phyloP scores from a whole-genome alignment of 108 stramenopile genomes.

The Nitzschia putrida region DNA sequence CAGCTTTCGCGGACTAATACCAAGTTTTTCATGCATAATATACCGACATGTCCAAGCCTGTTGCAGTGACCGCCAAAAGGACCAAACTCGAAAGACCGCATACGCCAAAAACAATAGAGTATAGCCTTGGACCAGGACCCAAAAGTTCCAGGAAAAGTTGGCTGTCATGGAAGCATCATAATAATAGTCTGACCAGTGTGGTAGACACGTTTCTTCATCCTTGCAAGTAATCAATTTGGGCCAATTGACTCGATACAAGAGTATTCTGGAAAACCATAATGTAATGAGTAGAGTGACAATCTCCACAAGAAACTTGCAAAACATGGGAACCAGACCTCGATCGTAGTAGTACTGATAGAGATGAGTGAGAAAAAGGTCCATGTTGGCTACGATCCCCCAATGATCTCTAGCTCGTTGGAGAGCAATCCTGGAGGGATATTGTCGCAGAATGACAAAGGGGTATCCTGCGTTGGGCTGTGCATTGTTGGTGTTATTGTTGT shows the following conservation, averaged over 20 bases:
- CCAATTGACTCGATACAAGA: conserved; percentile 92
- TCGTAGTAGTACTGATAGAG: conserved; percentile 91
- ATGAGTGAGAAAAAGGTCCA: conserved; percentile 83
- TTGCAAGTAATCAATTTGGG: conserved; percentile 64
- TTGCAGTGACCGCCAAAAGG: conserved; percentile 53
- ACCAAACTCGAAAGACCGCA: conserved; percentile 60
- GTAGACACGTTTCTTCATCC: conserved; percentile 81
- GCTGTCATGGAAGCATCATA: conserved; percentile 21
- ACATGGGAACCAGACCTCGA: conserved; percentile 85
- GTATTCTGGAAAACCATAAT: conserved; percentile 76
- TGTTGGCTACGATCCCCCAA: conserved; percentile 77
- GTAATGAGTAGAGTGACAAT: conserved; percentile 88
- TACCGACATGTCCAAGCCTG: conserved; percentile 61
- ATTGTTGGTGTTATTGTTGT: background rate
- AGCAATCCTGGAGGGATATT: conserved; percentile 9
- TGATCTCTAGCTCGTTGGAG: conserved; percentile 44
- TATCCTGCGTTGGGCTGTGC: conserved; percentile 13
- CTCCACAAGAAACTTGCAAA: conserved; percentile 83
- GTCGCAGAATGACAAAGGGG: conserved; percentile 71
- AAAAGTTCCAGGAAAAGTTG: background rate
- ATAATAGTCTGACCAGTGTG: conserved; percentile 50
- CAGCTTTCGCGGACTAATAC: conserved; percentile 67
- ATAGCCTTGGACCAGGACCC: conserved; percentile 44
- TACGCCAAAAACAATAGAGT: conserved; percentile 57
- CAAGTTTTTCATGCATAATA: conserved; percentile 70